A percentile compares a stretch with the other conserved stretches of the same genome.
phyloP scores from a whole-genome alignment of 345 rosid genomes.

The Linum usitatissimum region DNA sequence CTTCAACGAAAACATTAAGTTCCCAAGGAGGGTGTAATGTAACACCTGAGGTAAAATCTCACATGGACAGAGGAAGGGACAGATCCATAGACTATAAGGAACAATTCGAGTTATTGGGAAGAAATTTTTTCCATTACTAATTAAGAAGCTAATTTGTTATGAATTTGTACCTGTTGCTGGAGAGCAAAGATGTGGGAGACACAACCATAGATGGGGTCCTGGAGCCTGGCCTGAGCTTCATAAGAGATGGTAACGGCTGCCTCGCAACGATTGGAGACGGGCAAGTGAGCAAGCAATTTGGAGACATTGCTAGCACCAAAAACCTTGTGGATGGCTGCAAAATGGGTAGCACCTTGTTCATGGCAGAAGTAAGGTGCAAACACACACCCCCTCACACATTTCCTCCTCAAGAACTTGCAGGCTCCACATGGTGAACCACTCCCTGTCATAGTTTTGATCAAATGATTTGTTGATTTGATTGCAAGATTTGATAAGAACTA shows the following conservation, averaged over 20 bases:
- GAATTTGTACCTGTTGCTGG: slow-evolving; percentile 1
- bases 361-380: slow-evolving; percentile 7
- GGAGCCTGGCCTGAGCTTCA: slow-evolving; percentile 7
- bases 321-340: slow-evolving; percentile 8
- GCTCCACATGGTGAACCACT: slow-evolving; percentile 4
- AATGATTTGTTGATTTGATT: too few relatives aligned
- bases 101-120: neutral
- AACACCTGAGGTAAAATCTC: too few relatives aligned
- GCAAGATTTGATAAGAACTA: neutral
- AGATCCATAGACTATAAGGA: too few relatives aligned
- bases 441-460: neutral
- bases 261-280: neutral
- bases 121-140: too few relatives aligned
- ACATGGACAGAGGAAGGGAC: too few relatives aligned
- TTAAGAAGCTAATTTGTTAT: too few relatives aligned
- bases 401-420: slow-evolving; percentile 9
- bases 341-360: slow-evolving; percentile 7
- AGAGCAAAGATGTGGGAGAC: slow-evolving; percentile 9
- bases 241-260: slow-evolving; percentile 6
- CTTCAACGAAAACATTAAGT: too few relatives aligned
- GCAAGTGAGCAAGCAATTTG: slow-evolving; percentile 3
- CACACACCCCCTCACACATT: slow-evolving; percentile 2
- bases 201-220: slow-evolving; percentile 5
- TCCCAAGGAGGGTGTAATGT: too few relatives aligned
- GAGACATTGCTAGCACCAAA: slow-evolving; percentile 7